Evolutionary conservation across 208 protist genomes (phyloP).

Genomic region (Leishmania braziliensis): DNA sequence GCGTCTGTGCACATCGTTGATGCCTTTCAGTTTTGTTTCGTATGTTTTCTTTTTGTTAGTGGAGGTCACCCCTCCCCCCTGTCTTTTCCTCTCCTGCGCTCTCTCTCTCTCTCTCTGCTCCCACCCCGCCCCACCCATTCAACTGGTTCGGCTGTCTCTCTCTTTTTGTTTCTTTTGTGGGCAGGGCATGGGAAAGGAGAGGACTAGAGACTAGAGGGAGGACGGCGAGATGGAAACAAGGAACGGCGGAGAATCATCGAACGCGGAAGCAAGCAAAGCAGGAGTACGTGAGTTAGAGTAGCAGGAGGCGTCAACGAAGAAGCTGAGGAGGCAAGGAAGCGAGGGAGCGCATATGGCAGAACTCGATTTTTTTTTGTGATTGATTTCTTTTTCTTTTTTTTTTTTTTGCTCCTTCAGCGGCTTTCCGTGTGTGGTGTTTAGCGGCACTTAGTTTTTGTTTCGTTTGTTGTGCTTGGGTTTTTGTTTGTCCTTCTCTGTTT

Average conservation of each 20-base stretch:
- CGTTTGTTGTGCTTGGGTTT: slow-evolving; percentile 1
- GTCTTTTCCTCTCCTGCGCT: not conserved
- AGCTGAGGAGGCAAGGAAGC: not conserved
- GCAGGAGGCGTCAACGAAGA: not conserved
- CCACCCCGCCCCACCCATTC: not conserved
- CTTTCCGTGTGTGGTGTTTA: not conserved
- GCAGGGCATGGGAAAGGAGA: not conserved
- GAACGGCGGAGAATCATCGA: not conserved
- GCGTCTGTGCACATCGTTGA: not conserved
- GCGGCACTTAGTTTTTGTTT: not conserved
- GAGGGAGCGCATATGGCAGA: not conserved
- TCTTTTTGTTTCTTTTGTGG: not conserved
- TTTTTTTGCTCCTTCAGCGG: not conserved
- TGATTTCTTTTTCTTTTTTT: not conserved
- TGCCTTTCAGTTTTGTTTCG: not conserved
- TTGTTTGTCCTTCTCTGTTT: not conserved
- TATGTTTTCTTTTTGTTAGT: not conserved
- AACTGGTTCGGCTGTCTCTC: too few relatives aligned
- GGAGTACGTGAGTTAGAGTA: not conserved
- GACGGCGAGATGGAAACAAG: not conserved
- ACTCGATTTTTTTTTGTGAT: not conserved
- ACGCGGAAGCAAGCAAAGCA: not conserved
- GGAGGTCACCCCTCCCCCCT: not conserved
- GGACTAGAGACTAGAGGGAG: not conserved
- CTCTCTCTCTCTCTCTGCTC: not conserved